A percentile compares a stretch with the other conserved stretches of the same genome.
Evolutionary conservation across 2,329 filamentous ascomycete species (phyloP).

Genomic region (Fusarium sarcochroum): DNA sequence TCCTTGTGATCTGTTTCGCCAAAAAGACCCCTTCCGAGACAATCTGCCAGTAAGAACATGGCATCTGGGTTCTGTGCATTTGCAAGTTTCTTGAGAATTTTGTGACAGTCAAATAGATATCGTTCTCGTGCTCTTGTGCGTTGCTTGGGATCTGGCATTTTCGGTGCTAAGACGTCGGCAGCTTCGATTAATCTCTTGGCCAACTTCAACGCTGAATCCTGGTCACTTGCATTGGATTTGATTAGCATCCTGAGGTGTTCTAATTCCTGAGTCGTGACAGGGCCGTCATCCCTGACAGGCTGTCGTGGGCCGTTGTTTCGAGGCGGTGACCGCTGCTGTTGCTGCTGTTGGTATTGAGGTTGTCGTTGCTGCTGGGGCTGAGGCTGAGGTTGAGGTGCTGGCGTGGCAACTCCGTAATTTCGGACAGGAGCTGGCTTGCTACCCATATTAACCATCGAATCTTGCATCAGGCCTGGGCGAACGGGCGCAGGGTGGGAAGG

Average conservation of each 20-base stretch:
- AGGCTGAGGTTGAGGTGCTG: conserved; percentile 47
- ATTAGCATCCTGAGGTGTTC: conserved; percentile 79
- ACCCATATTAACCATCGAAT: conserved; percentile 68
- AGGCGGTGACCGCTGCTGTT: conserved; percentile 52
- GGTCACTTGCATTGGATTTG: conserved; percentile 80
- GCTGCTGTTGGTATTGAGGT: conserved; percentile 52
- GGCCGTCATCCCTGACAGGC: conserved; percentile 51
- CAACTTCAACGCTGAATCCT: conserved; percentile 77
- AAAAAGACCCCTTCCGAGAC: conserved; percentile 84
- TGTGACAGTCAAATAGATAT: conserved; percentile 88
- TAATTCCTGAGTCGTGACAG: conserved; percentile 84
- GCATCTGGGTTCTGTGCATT: conserved; percentile 82
- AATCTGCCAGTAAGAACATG: conserved; percentile 95
- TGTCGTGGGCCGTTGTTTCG: conserved; percentile 42
- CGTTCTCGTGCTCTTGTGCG: conserved; percentile 83
- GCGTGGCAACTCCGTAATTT: conserved; percentile 66
- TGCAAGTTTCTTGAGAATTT: conserved; percentile 90
- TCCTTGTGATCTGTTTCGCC: conserved; percentile 90
- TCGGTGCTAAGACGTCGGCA: conserved; percentile 78
- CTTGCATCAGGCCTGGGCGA: conserved; percentile 72
- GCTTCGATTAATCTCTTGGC: conserved; percentile 91
- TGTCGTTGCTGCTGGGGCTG: conserved; percentile 46
- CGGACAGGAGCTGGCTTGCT: conserved; percentile 72
- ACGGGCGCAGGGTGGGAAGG: conserved; percentile 74
- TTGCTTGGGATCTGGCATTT: conserved; percentile 76